Percentiles rank a stretch among this genome's conserved stretches.
phyloP scores from a whole-genome alignment of 2,329 filamentous ascomycete species.

The Hymenoscyphus occultus region DNA sequence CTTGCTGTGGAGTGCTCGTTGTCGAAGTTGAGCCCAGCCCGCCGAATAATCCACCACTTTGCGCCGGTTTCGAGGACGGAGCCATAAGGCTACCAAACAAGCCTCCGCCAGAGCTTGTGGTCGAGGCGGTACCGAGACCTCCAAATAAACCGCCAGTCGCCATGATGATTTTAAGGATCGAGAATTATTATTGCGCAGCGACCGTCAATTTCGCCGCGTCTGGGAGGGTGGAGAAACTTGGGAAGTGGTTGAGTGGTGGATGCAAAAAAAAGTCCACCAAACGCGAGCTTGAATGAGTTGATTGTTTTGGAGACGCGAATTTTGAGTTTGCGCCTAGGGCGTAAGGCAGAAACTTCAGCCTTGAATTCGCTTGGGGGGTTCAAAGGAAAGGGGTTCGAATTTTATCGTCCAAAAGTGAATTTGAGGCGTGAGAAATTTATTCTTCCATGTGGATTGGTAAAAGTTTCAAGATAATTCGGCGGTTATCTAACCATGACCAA shows the following conservation, averaged over 20 bases:
- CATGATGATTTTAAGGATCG: not conserved
- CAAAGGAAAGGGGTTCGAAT: not conserved
- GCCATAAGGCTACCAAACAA: constrained; percentile 5
- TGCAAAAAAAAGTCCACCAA: not conserved
- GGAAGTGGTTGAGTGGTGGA: not conserved
- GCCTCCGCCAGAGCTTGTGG: constrained; percentile 2
- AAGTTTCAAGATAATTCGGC: too few species aligned
- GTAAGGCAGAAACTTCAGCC: not conserved
- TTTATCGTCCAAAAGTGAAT: not conserved
- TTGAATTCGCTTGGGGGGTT: not conserved
- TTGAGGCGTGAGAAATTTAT: not conserved
- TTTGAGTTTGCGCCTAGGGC: not conserved
- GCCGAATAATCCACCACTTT: constrained; percentile 1
- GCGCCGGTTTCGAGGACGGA: not conserved
- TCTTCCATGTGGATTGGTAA: too few species aligned
- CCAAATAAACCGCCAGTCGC: constrained; percentile 18
- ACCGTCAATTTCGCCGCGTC: constrained; percentile 24
- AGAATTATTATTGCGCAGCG: not conserved
- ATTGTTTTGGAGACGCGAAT: constrained; percentile 6
- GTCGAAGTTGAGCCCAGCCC: constrained; percentile 7
- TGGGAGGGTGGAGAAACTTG: constrained; percentile 22
- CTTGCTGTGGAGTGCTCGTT: constrained; percentile 1
- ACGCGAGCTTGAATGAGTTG: not conserved
- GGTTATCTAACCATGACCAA: too few species aligned
- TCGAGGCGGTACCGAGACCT: not conserved